Conservation (phyloP, 371 early-diverging fungal species). For the Apophysomyces sp. region DNA sequence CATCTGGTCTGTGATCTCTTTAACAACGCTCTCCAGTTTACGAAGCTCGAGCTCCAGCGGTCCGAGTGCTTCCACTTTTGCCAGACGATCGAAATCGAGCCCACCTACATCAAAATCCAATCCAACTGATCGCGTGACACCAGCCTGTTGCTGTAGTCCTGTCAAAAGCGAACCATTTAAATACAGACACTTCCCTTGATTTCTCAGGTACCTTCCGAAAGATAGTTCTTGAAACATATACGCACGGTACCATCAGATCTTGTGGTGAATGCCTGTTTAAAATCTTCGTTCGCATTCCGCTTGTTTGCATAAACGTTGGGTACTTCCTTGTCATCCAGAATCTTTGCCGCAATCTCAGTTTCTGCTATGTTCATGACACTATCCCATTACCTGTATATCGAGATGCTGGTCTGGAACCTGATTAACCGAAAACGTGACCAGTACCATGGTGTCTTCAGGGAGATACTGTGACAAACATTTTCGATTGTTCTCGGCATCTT, state of each 20-base stretch:
- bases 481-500: slow-evolving; percentile 28
- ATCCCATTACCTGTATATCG: slow-evolving; percentile 72
- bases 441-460: slow-evolving; percentile 68
- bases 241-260: slow-evolving; percentile 81
- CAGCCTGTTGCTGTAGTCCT: slow-evolving; percentile 61
- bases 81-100: slow-evolving; percentile 66
- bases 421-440: slow-evolving; percentile 67
- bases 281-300: slow-evolving; percentile 53
- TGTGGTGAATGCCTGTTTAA: slow-evolving; percentile 68
- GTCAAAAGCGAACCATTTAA: neutral
- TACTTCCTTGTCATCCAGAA: slow-evolving; percentile 53
- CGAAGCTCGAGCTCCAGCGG: slow-evolving; percentile 90
- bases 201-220: slow-evolving; percentile 59
- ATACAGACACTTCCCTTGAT: neutral
- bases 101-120: slow-evolving; percentile 84
- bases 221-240: slow-evolving; percentile 84
- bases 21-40: slow-evolving; percentile 72
- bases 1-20: slow-evolving; percentile 79
- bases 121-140: slow-evolving; percentile 62
- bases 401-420: slow-evolving; percentile 70
- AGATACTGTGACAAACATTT: slow-evolving; percentile 81
- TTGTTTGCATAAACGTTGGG: slow-evolving; percentile 66
- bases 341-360: neutral
- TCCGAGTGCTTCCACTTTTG: slow-evolving; percentile 75
- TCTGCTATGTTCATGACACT: neutral